Conservation (phyloP, 768 basidiomycete genomes). For the Phanerodontia chrysosporium region DNA sequence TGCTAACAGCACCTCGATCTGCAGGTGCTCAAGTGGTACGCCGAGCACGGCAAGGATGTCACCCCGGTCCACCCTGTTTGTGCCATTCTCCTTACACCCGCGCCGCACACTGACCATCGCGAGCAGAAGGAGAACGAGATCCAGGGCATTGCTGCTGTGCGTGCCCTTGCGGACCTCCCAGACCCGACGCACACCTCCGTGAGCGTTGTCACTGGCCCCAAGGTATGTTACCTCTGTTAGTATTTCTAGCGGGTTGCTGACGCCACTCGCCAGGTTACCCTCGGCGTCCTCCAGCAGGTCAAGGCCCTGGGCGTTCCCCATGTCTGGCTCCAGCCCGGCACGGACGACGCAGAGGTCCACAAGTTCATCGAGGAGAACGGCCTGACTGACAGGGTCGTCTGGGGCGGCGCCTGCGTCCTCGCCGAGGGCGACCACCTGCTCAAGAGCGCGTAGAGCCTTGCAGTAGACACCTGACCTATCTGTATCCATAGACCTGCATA, state of each 20-base stretch:
- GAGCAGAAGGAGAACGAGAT: conserved; percentile 64
- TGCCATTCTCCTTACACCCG: not conserved
- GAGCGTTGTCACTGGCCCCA: conserved; percentile 75
- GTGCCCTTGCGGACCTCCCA: conserved; percentile 51
- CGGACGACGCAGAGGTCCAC: conserved; percentile 62
- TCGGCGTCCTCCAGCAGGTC: conserved; percentile 60
- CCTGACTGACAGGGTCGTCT: conserved; percentile 64
- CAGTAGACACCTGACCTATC: too few species aligned
- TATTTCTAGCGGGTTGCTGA: not conserved
- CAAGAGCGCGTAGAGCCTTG: conserved; percentile 8
- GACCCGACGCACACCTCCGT: conserved; percentile 65
- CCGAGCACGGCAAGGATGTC: conserved; percentile 50
- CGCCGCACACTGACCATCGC: not conserved
- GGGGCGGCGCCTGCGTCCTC: conserved; percentile 81
- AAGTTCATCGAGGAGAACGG: conserved; percentile 63
- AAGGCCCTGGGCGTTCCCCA: conserved; percentile 68
- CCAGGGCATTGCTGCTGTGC: conserved; percentile 58
- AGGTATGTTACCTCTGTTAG: conserved; percentile 34
- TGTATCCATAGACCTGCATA: too few species aligned
- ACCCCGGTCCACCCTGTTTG: conserved; percentile 74
- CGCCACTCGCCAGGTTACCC: conserved; percentile 51
- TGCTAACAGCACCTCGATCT: not conserved
- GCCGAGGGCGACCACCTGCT: conserved; percentile 64
- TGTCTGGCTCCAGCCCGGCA: conserved; percentile 90
- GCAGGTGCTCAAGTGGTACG: conserved; percentile 79